Evolutionary conservation across 345 rosid genomes (phyloP), one percentile per base, ranked within the genome.

Genomic region (Rhizophora apiculata): DNA sequence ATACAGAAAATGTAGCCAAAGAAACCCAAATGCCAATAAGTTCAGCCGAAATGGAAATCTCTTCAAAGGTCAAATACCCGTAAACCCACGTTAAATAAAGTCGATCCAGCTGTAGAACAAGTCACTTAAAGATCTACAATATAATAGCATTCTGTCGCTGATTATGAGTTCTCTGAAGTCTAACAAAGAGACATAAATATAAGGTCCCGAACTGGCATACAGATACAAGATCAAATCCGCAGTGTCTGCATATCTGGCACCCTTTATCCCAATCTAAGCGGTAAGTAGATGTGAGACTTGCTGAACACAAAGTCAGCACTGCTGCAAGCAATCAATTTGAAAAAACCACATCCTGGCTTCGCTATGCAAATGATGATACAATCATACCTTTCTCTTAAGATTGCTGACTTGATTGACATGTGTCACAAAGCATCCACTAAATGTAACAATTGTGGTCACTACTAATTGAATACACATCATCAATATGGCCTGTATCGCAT

Each of bases 401-500:
- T n/a, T 62, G 62, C 36, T 34, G 72, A 46, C 48, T 53, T 34
- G 51, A 46, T 63, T 29, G 43, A 71, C 34, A 70, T 9, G 63
- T 62, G 51, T 56, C 57, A 48, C 52, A 67, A 65, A 37, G 39
- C 67, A 60, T 32, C 62, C 31, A 62, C 48, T 13, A 53, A 52
- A 49, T 49, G 63, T 51, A 64, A 62, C 34, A 57, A 30, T 55
- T 52, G 62, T 16, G 53, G 68, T 68, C 55, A 8, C 64, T 2
- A 20, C 22, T 21, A 30, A 74, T 16, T 3, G 46, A 31, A 10
- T 18, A 29, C 8, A 18, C 8, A 8, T 24, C 62, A 76, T 78
- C 81, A 92, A 83, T 95, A 95, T 8, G 99, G 99, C 78, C 97
- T 87, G 73, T 90, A 95, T 36, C 99, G 82, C 85, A 84, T 83